phyloP scores from a whole-genome alignment of 129 eudicot genomes.

The Glebionis coronaria region DNA sequence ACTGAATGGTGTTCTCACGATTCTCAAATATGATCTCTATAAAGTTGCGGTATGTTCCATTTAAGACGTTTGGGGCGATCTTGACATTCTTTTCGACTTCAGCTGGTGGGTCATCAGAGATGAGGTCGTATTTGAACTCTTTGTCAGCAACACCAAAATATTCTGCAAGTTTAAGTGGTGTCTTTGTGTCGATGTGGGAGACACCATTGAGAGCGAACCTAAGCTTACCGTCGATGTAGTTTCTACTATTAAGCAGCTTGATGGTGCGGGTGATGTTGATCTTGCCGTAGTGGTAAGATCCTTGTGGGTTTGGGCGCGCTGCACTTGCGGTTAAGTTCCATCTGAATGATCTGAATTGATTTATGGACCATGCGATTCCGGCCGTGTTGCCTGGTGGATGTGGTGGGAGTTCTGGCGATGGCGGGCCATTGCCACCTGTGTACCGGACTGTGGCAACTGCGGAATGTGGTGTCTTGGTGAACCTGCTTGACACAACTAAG shows the following conservation, averaged over 20 bases:
- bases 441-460: slow-evolving; percentile 58
- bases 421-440: slow-evolving; percentile 31
- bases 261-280: slow-evolving; percentile 96
- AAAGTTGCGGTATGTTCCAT: slow-evolving; percentile 66
- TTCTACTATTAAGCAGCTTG: slow-evolving; percentile 49
- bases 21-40: slow-evolving; percentile 82
- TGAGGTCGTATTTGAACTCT: slow-evolving; percentile 49
- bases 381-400: slow-evolving; percentile 41
- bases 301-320: slow-evolving; percentile 97
- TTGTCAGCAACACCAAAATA: slow-evolving; percentile 51
- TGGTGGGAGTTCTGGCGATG: slow-evolving; percentile 50
- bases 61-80: slow-evolving; percentile 61
- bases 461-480: slow-evolving; percentile 41
- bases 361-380: slow-evolving; percentile 73
- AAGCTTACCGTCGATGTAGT: slow-evolving; percentile 60
- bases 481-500: slow-evolving; percentile 69
- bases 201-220: slow-evolving; percentile 71
- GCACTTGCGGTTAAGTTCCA: slow-evolving; percentile 98
- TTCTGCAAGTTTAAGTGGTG: slow-evolving; percentile 77
- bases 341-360: slow-evolving; percentile 79
- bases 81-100: slow-evolving; percentile 26
- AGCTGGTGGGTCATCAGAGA: slow-evolving; percentile 55
- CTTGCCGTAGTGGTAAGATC: slow-evolving; percentile 85
- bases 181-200: slow-evolving; percentile 54
- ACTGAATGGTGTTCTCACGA: slow-evolving; percentile 67